Evolutionary conservation across 2,329 filamentous ascomycete species (phyloP), one percentile per base, ranked within the genome.

Genomic region (Aspergillus sclerotialis): DNA sequence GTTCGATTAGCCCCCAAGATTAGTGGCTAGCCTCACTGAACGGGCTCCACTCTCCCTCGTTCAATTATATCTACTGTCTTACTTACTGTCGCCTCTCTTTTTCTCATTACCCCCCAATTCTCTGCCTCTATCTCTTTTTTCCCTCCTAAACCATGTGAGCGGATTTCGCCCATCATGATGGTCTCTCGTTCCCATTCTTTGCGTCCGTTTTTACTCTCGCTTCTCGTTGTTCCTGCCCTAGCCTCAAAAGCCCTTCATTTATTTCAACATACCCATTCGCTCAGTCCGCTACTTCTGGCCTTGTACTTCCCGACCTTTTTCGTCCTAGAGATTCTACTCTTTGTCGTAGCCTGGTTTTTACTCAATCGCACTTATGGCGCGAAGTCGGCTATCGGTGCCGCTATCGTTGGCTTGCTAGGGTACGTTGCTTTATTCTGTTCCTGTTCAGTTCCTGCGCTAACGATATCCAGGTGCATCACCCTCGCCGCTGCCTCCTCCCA

Each of bases 261-360:
- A 3, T 37, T 50, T 12, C 52, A 47, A 21, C 52, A 58, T 45
- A 42, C 30, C 6, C 28, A 37, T 19, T 50, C 48, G 2, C 40
- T 58, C 28, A 42, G 45, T 13, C 27, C 18, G 5, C 15, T 37
- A 11, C 36, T 34, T 18, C 46, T 58, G 21, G 38, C 48, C 8
- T 32, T 57, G 9, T 58, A 53, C 19, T 46, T 56, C n/a, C 48
- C 50, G 5, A 55, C 55, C 2, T 51, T 58, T 23, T 56, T 57
- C 35, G 37, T 56, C 3, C 38, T 48, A 9, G 55, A 58, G 39
- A 33, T 32, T 3, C 14, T 55, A 7, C 38, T 53, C n/a, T 45
- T 38, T n/a, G 28, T 46, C 11, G 29, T 36, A 3, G 39, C 36
- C 11, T 49, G 54, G 42, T 19, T 39, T 6, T 31, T 56, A 28